These are phyloP conservation scores for Coprinopsis strossmayeri DNA, from an alignment of 768 basidiomycete genomes.

Conservation along the genomic window DNA sequence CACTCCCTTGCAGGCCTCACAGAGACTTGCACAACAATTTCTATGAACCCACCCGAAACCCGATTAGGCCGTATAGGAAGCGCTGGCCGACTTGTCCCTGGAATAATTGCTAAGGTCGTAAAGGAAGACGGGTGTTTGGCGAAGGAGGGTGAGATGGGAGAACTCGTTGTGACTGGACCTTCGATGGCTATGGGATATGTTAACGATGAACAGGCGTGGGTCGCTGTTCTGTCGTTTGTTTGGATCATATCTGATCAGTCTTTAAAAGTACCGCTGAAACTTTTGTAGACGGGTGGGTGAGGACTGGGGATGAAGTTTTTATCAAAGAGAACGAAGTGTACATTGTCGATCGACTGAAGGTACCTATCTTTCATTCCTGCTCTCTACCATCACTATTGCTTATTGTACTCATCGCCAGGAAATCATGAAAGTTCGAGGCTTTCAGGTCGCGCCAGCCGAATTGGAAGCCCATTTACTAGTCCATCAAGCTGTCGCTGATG, in stretches of 20 bases:
- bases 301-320: constrained; percentile 69
- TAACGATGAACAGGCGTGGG: constrained; percentile 56
- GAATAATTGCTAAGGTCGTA: constrained; percentile 48
- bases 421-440: constrained; percentile 61
- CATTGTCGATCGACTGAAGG: constrained; percentile 71
- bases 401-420: no score
- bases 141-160: constrained; percentile 52
- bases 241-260: constrained; percentile 3
- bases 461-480: constrained; percentile 58
- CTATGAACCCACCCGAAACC: constrained; percentile 36
- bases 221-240: constrained; percentile 7
- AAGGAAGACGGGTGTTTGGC: constrained; percentile 53
- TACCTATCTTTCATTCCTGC: constrained; percentile 15
- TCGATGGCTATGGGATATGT: constrained; percentile 54
- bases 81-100: constrained; percentile 53
- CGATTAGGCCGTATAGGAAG: constrained; percentile 46
- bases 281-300: constrained; percentile 59
- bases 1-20: constrained; percentile 43
- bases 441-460: constrained; percentile 61
- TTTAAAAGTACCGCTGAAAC: constrained; percentile 51
- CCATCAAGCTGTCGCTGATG: constrained; percentile 55
- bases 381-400: not conserved
- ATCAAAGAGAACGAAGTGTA: constrained; percentile 57
- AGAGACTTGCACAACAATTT: constrained; percentile 51
- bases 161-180: constrained; percentile 55